These are phyloP conservation scores for Penicillium hesseltinei DNA, from an alignment of 2,329 filamentous ascomycete species.

Conservation along the genomic window DNA sequence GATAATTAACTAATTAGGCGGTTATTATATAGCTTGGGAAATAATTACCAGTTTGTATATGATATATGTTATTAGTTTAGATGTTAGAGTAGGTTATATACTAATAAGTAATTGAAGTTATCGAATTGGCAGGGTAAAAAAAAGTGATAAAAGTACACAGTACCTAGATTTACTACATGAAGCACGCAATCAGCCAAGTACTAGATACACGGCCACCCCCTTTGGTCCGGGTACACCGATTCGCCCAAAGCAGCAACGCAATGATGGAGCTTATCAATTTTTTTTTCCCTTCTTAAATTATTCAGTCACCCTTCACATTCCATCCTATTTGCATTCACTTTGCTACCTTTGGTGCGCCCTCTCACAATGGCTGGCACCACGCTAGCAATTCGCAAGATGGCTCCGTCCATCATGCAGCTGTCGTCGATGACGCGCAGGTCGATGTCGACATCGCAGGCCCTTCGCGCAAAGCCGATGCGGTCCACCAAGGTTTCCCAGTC, in stretches of 20 bases:
- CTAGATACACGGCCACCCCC: slow-evolving; percentile 3
- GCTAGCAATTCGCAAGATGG: slow-evolving; percentile 35
- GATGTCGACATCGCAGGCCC: slow-evolving; percentile 29
- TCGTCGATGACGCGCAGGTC: slow-evolving; percentile 39
- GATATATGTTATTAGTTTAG: background rate
- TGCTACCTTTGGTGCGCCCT: slow-evolving; percentile 23
- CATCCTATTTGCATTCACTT: slow-evolving; percentile 10
- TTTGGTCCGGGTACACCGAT: slow-evolving; percentile 32
- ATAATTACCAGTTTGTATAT: background rate
- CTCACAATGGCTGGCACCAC: slow-evolving; percentile 37
- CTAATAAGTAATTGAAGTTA: background rate
- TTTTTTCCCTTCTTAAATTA: slow-evolving; percentile 17
- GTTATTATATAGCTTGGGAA: background rate
- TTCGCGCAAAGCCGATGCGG: slow-evolving; percentile 30
- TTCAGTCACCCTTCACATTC: slow-evolving; percentile 8
- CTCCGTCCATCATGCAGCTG: slow-evolving; percentile 32
- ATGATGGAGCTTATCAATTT: slow-evolving; percentile 19
- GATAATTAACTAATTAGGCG: background rate
- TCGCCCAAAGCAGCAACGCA: slow-evolving; percentile 36
- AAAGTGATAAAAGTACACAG: background rate
- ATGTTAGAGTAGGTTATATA: background rate
- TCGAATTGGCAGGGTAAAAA: background rate
- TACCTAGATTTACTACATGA: background rate
- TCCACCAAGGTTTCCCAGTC: slow-evolving; percentile 22
- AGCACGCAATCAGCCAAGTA: slow-evolving; percentile 9